These are phyloP conservation scores for Penicillium lagena DNA, from an alignment of 495 filamentous ascomycete species.

Conservation along the genomic window DNA sequence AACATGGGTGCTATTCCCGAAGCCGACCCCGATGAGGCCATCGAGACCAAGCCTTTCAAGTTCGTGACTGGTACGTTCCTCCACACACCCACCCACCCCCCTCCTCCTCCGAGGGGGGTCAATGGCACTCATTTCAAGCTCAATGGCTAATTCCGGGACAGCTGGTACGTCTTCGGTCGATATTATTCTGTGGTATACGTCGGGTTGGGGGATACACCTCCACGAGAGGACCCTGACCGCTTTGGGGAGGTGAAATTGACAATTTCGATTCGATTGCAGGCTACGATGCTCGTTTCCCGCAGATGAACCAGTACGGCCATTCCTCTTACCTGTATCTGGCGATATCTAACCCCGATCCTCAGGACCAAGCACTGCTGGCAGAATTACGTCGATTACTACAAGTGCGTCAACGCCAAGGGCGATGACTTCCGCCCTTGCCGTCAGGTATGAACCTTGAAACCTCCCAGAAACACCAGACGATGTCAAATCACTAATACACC, in stretches of 20 bases:
- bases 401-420: conserved; percentile 96
- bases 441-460: conserved; percentile 55
- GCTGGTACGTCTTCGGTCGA: conserved; percentile 36
- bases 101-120: conserved; percentile 10
- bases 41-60: conserved; percentile 98
- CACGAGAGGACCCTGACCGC: conserved; percentile 10
- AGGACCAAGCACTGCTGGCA: conserved; percentile 92
- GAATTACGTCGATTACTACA: conserved; percentile 99
- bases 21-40: conserved; percentile 84
- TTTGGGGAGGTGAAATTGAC: conserved; percentile 21
- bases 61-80: conserved; percentile 88
- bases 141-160: conserved; percentile 42
- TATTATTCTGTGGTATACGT: conserved; percentile 4
- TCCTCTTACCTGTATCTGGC: not conserved
- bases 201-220: not conserved
- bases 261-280: conserved; percentile 48
- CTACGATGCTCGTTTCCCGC: conserved; percentile 98
- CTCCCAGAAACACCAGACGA: not conserved
- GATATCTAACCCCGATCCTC: not conserved
- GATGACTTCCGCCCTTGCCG: conserved; percentile 98
- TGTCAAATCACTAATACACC: conserved; percentile 1
- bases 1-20: conserved; percentile 53
- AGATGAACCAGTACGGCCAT: conserved; percentile 76
- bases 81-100: conserved; percentile 14
- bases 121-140: conserved; percentile 21